Percentiles rank a stretch among this genome's conserved stretches.
Evolutionary conservation across 305 asterid species (phyloP).

Genomic region (Rubia tinctorum): DNA sequence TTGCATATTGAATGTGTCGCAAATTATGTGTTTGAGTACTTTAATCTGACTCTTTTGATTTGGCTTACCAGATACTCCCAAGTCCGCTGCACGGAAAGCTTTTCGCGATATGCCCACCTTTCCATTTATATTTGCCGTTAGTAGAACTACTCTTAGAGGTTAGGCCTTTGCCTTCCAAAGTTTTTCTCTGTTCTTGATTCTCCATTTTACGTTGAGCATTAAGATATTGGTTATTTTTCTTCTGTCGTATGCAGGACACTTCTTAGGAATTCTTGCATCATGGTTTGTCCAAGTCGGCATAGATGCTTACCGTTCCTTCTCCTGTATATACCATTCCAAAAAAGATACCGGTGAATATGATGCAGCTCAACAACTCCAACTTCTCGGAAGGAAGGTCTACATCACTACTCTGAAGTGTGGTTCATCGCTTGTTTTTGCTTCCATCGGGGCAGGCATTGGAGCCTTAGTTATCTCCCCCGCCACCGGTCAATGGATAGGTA

Average conservation of each 20-base stretch:
- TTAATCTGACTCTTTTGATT: background rate
- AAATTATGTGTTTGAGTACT: background rate
- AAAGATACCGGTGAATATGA: slow-evolving; percentile 36
- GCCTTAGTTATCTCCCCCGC: slow-evolving; percentile 63
- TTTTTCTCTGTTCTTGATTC: background rate
- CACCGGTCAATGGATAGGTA: slow-evolving; percentile 97
- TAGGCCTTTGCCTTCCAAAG: slow-evolving; percentile 6
- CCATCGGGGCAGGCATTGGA: slow-evolving; percentile 91
- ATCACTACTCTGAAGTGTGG: slow-evolving; percentile 55
- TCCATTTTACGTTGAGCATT: slow-evolving; percentile 12
- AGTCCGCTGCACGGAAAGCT: slow-evolving; percentile 86
- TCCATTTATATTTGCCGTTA: slow-evolving; percentile 48
- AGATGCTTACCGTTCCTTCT: slow-evolving; percentile 52
- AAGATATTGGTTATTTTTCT: slow-evolving; percentile 14
- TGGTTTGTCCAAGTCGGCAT: slow-evolving; percentile 86
- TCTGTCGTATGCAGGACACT: slow-evolving; percentile 55
- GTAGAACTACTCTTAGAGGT: slow-evolving; percentile 92
- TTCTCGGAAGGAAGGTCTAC: slow-evolving; percentile 55
- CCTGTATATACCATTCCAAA: slow-evolving; percentile 28
- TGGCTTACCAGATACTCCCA: slow-evolving; percentile 60
- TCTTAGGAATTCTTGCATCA: slow-evolving; percentile 82
- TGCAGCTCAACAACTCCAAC: slow-evolving; percentile 27
- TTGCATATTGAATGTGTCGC: too few species aligned
- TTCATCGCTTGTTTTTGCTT: slow-evolving; percentile 71
- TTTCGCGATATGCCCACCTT: slow-evolving; percentile 56